A percentile compares a stretch with the other conserved stretches of the same genome.
Evolutionary conservation across 441 rosid species (phyloP).

Genomic region (Adansonia madagascariensis): DNA sequence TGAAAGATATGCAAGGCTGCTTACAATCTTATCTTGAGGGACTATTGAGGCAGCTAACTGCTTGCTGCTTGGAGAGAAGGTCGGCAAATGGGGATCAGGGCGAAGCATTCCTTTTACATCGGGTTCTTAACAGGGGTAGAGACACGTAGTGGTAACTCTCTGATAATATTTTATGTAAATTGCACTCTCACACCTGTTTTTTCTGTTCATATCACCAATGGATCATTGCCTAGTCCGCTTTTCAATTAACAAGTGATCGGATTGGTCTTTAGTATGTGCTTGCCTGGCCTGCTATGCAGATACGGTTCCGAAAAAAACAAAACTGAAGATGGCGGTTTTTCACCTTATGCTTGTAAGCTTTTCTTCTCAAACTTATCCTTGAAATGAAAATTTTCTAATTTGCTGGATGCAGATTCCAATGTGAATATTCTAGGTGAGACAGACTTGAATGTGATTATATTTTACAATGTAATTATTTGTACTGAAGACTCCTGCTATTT

Average conservation of each 20-base stretch:
- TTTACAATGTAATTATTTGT: too few relatives aligned
- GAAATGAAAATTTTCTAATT: background rate
- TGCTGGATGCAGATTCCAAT: background rate
- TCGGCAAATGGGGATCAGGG: slow-evolving; percentile 74
- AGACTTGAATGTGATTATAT: too few relatives aligned
- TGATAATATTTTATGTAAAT: slow-evolving; percentile 28
- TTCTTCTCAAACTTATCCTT: background rate
- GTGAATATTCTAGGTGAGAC: background rate
- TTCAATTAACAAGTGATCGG: slow-evolving; percentile 9
- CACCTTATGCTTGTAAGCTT: slow-evolving; percentile 7
- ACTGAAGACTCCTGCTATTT: too few relatives aligned
- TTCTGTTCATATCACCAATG: slow-evolving; percentile 24
- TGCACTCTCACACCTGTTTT: background rate
- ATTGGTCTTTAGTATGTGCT: slow-evolving; percentile 13
- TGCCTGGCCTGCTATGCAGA: background rate
- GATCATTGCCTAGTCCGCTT: background rate
- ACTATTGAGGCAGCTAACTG: slow-evolving; percentile 72
- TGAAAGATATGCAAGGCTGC: slow-evolving; percentile 53
- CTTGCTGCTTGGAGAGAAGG: slow-evolving; percentile 71
- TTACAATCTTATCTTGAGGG: slow-evolving; percentile 63
- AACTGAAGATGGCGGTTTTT: background rate
- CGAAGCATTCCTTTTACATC: slow-evolving; percentile 63
- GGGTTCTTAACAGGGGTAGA: slow-evolving; percentile 46
- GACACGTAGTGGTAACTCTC: slow-evolving; percentile 27
- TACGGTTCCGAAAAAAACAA: background rate